These are phyloP conservation scores for Ogataea corticis DNA, from an alignment of 805 yeast species.

Conservation along the genomic window DNA sequence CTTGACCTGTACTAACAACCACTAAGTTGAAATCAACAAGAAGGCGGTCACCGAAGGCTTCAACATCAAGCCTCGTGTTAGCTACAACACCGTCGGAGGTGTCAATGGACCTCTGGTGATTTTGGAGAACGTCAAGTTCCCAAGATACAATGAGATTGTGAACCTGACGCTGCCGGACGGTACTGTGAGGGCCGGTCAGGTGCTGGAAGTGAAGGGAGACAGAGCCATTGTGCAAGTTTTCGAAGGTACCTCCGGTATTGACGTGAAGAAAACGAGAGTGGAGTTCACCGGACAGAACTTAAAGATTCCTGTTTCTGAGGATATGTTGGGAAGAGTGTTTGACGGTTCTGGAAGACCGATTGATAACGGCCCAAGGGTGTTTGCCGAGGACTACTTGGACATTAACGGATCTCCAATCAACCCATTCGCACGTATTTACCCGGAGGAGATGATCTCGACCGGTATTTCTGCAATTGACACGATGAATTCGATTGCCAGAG, in stretches of 20 bases:
- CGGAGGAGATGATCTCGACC: slow-evolving; percentile 99
- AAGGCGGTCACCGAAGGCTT: slow-evolving; percentile 91
- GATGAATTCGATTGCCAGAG: slow-evolving; percentile 99
- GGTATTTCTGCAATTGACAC: slow-evolving; percentile 99
- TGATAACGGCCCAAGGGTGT: slow-evolving; percentile 96
- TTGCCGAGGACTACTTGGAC: slow-evolving; percentile 98
- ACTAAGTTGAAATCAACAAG: slow-evolving; percentile 72
- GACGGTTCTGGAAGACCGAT: slow-evolving; percentile 99
- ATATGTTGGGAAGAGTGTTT: slow-evolving; percentile 94
- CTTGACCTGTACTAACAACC: slow-evolving; percentile 25
- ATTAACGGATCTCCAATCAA: slow-evolving; percentile 99
- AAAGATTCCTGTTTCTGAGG: slow-evolving; percentile 94
- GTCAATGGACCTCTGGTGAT: slow-evolving; percentile 98
- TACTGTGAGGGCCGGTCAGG: slow-evolving; percentile 92
- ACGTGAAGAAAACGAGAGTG: slow-evolving; percentile 95
- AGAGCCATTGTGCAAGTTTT: slow-evolving; percentile 98
- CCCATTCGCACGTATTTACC: slow-evolving; percentile 97
- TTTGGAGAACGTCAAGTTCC: slow-evolving; percentile 80
- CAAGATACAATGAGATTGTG: slow-evolving; percentile 94
- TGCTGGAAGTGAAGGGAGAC: slow-evolving; percentile 94
- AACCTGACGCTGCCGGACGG: slow-evolving; percentile 97
- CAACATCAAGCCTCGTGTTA: slow-evolving; percentile 85
- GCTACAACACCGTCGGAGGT: slow-evolving; percentile 96
- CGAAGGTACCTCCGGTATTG: slow-evolving; percentile 98
- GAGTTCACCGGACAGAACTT: slow-evolving; percentile 96